A percentile compares a stretch with the other conserved stretches of the same genome.
phyloP scores from a whole-genome alignment of 805 yeast genomes.

The Priceomyces carsonii region DNA sequence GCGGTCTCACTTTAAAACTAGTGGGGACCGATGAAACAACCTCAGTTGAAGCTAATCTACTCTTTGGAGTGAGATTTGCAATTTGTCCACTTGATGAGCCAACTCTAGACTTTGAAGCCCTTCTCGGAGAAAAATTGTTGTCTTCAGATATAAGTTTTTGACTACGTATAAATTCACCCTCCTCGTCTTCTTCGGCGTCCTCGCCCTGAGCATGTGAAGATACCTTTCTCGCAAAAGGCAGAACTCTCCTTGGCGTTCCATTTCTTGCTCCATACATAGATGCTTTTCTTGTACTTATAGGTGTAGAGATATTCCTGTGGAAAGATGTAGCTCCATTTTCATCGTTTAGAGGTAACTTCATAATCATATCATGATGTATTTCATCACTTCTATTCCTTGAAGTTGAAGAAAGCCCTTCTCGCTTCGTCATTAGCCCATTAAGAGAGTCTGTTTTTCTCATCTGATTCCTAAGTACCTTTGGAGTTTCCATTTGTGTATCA shows the following conservation, averaged over 20 bases:
- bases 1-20: conserved; percentile 17
- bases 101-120: too few species aligned
- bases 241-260: conserved; percentile 20
- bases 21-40: conserved; percentile 21
- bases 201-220: conserved; percentile 1
- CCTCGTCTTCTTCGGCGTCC: conserved; percentile 6
- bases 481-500: conserved; percentile 31
- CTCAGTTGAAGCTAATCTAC: neutral
- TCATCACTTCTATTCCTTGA: too few species aligned
- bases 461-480: too few species aligned
- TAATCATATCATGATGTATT: too few species aligned
- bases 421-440: too few species aligned
- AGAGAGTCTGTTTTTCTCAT: too few species aligned
- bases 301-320: conserved; percentile 7
- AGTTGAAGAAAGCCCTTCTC: too few species aligned
- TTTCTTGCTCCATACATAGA: conserved; percentile 13
- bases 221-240: conserved; percentile 10
- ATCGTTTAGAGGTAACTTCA: conserved; percentile 16
- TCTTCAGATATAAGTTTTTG: conserved; percentile 23
- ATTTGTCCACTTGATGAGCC: conserved; percentile 4
- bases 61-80: conserved; percentile 1
- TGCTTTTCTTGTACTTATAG: conserved; percentile 7
- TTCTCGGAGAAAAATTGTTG: conserved; percentile 23
- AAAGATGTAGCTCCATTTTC: conserved; percentile 1
- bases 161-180: conserved; percentile 14